Evolutionary conservation across 179 eudicot species (phyloP).

Genomic region (Actinidia polygama): DNA sequence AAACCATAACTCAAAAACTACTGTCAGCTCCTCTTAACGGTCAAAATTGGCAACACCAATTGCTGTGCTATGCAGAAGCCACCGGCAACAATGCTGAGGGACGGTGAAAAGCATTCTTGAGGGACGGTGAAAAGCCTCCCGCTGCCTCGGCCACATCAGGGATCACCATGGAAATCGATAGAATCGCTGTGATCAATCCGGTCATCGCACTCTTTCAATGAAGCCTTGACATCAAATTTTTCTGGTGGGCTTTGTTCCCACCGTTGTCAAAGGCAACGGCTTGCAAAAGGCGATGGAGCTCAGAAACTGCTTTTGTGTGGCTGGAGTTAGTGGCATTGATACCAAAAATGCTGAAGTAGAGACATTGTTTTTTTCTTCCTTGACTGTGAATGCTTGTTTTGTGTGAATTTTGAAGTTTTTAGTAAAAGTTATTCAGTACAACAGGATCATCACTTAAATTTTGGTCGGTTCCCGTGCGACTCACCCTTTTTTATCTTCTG

Average conservation of each 20-base stretch:
- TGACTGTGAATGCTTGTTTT: neutral
- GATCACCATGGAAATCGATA: constrained; percentile 63
- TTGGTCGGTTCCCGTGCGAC: too few species aligned
- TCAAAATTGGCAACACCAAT: constrained; percentile 79
- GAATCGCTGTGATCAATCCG: constrained; percentile 63
- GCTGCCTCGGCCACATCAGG: constrained; percentile 87
- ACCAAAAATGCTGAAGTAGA: constrained; percentile 55
- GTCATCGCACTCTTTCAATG: constrained; percentile 68
- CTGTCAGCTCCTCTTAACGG: constrained; percentile 64
- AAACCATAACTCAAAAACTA: neutral
- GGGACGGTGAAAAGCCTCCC: constrained; percentile 51
- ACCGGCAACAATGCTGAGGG: constrained; percentile 81
- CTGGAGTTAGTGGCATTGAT: constrained; percentile 49
- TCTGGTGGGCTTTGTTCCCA: constrained; percentile 29
- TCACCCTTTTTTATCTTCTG: too few species aligned
- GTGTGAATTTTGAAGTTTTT: neutral
- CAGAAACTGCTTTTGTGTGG: constrained; percentile 36
- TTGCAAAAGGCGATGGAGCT: constrained; percentile 45
- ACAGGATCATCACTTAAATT: too few species aligned
- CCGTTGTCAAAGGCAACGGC: constrained; percentile 46
- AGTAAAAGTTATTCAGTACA: too few species aligned
- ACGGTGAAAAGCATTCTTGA: constrained; percentile 84
- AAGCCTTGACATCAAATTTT: constrained; percentile 46
- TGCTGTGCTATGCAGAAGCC: constrained; percentile 67
- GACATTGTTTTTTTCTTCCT: constrained; percentile 37